Percentiles rank a stretch among this genome's conserved stretches.
Evolutionary conservation across 1,284 basidiomycete genomes (phyloP).

Genomic region (Boletus semigastroideus): DNA sequence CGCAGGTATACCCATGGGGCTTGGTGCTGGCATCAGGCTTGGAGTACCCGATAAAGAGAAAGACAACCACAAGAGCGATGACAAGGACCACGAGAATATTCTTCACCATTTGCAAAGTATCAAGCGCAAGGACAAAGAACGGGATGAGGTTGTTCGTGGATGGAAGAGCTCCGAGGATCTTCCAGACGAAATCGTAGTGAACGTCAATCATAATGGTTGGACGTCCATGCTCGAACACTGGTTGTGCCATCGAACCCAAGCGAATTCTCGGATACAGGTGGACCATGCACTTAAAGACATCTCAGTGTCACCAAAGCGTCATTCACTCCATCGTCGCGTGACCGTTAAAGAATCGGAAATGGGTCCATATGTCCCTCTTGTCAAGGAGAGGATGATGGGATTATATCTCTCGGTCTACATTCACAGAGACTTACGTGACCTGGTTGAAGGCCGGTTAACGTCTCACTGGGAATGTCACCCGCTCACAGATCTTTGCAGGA

Average conservation of each 20-base stretch:
- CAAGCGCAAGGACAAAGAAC: slow-evolving; percentile 38
- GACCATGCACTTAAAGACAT: slow-evolving; percentile 22
- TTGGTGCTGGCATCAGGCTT: slow-evolving; percentile 74
- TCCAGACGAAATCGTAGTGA: slow-evolving; percentile 35
- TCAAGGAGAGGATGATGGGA: slow-evolving; percentile 88
- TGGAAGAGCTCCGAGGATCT: slow-evolving; percentile 38
- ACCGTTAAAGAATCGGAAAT: slow-evolving; percentile 43
- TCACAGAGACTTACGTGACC: slow-evolving; percentile 60
- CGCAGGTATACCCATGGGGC: slow-evolving; percentile 69
- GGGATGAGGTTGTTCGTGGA: slow-evolving; percentile 33
- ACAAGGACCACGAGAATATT: slow-evolving; percentile 38
- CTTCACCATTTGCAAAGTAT: slow-evolving; percentile 24
- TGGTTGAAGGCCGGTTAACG: slow-evolving; percentile 54
- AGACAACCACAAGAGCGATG: slow-evolving; percentile 40
- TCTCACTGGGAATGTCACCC: neutral
- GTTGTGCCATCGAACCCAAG: slow-evolving; percentile 53
- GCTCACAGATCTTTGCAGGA: slow-evolving; percentile 40
- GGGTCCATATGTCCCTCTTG: slow-evolving; percentile 77
- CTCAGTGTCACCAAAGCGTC: slow-evolving; percentile 24
- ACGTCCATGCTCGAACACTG: slow-evolving; percentile 73
- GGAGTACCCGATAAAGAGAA: slow-evolving; percentile 48
- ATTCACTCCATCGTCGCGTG: slow-evolving; percentile 34
- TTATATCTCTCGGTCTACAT: slow-evolving; percentile 77
- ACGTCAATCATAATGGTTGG: slow-evolving; percentile 52
- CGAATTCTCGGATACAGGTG: slow-evolving; percentile 17